phyloP scores from a whole-genome alignment of 1,284 basidiomycete species.

The Exobasidium cylindrosporum region DNA sequence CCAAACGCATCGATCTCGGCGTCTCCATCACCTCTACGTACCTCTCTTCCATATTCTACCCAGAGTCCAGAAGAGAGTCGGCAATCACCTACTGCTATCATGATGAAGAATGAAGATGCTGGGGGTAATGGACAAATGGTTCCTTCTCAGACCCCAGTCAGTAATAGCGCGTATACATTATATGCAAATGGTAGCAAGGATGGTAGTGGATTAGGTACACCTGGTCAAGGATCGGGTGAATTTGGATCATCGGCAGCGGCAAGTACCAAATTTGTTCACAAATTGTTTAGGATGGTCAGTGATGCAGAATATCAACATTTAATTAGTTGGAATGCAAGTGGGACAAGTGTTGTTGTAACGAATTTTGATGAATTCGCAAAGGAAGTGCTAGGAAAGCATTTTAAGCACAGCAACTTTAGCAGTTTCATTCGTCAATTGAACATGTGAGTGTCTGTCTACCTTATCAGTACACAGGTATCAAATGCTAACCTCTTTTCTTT shows the following conservation, averaged over 20 bases:
- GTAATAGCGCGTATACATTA: not conserved
- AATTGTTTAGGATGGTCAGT: conserved; percentile 45
- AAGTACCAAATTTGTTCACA: conserved; percentile 44
- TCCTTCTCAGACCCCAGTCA: conserved; percentile 2
- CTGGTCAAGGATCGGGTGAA: conserved; percentile 1
- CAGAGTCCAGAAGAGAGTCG: not conserved
- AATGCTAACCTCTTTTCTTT: not conserved
- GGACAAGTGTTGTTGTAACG: conserved; percentile 44
- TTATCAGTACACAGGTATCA: not conserved
- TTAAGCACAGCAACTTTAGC: conserved; percentile 67
- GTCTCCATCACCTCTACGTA: conserved; percentile 2
- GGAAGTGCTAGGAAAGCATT: conserved; percentile 55
- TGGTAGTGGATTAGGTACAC: not conserved
- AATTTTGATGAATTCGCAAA: conserved; percentile 53
- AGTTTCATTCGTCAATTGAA: conserved; percentile 84
- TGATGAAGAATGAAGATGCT: not conserved
- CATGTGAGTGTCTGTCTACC: conserved; percentile 78
- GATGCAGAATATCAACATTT: conserved; percentile 44
- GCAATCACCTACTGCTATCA: not conserved
- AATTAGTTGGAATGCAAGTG: conserved; percentile 43
- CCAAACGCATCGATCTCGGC: not conserved
- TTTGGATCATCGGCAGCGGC: conserved; percentile 8
- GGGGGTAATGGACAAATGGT: conserved; percentile 1
- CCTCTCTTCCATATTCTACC: not conserved
- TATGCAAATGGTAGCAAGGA: not conserved